Evolutionary conservation across 192 early-diverging fungal genomes (phyloP), one percentile per base, ranked within the genome.

Genomic region (Dispira simplex): DNA sequence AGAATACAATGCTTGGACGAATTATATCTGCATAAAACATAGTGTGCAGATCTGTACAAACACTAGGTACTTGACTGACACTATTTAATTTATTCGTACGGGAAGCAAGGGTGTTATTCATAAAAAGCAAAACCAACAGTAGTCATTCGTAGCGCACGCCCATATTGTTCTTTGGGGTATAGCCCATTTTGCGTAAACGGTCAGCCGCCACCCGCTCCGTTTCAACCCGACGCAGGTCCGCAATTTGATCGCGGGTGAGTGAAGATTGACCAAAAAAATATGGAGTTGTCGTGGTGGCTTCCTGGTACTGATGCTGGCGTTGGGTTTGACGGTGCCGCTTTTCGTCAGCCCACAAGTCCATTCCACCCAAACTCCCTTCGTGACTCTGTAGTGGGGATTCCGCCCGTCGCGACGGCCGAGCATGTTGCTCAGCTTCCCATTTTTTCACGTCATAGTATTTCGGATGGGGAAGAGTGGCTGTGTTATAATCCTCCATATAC

Each of bases 401-500:
- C 27, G 16, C 18, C 10, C 63, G 3, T 59, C 52, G 1, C 49
- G 71, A 14, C 16, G 66, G 64, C 54, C 76, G 67, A 0, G 74
- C 71, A 8, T 66, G 63, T 46, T 80, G 78, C 18, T 70, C 67
- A 14, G 64, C 65, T 48, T 82, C 80, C 76, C 79, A 78, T 69
- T 80, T 69, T 14, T 53, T 16, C 3, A 82, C n/a, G 28, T 78
- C 66, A 55, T 82, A 82, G 45, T 73, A 82, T 67, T 82, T 82
- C 65, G 78, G 76, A 68, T 82, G 81, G 8, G 81, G 75, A 74
- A 82, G 77, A 0, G 81, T 82, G 11, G 77, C 81, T 4, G 81
- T 82, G 44, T 82, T 82, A 63, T 74, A 82, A 59, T 82, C 81
- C 66, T 82, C 81, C 76, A 82, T 80, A 64, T 80, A 82, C 18